phyloP scores from a whole-genome alignment of 257 asterid species.

The Nicotiana otophora region DNA sequence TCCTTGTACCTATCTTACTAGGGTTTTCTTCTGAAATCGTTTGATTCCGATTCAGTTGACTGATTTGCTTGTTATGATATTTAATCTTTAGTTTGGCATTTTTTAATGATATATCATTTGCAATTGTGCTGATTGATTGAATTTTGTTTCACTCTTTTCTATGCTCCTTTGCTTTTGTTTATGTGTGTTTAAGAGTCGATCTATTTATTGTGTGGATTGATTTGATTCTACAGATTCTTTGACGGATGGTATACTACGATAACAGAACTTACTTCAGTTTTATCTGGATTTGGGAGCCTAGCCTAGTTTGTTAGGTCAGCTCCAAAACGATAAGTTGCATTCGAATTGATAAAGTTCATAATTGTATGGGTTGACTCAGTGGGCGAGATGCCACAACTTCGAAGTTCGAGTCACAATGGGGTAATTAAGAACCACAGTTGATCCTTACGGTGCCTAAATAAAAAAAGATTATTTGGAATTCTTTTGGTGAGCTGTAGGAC shows the following conservation, averaged over 20 bases:
- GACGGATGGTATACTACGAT: background rate
- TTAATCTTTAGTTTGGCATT: background rate
- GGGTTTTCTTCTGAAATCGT: background rate
- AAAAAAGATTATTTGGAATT: background rate
- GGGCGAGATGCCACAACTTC: background rate
- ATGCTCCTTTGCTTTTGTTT: background rate
- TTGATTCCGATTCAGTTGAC: background rate
- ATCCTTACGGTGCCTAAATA: background rate
- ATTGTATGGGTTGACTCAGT: background rate
- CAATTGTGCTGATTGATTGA: background rate
- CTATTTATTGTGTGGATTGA: background rate
- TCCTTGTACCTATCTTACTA: background rate
- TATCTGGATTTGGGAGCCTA: background rate
- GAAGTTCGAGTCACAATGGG: background rate
- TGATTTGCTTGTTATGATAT: background rate
- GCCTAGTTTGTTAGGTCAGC: background rate
- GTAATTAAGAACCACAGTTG: background rate
- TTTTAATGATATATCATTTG: background rate
- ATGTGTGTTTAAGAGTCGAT: background rate
- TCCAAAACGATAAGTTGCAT: background rate
- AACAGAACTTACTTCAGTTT: background rate
- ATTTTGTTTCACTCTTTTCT: background rate
- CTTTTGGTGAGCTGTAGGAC: background rate
- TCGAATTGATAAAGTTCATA: background rate
- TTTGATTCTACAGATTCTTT: background rate